Evolutionary conservation across 805 yeast species (phyloP).

Genomic region (Saccharomycopsis synnaedendra): DNA sequence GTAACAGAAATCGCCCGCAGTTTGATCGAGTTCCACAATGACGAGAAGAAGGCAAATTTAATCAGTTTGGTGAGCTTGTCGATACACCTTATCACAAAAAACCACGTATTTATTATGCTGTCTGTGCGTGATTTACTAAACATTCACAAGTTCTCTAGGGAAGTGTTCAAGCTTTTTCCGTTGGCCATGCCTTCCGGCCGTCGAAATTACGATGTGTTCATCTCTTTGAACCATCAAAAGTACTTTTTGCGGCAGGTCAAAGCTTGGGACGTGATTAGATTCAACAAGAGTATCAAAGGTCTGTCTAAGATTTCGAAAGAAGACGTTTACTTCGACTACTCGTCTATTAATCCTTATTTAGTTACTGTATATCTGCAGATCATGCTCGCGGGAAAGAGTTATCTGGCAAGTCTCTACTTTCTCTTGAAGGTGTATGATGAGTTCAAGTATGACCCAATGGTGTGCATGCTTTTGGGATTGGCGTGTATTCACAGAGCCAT

Average conservation of each 20-base stretch:
- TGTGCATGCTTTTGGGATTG: constrained; percentile 63
- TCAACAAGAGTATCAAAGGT: constrained; percentile 49
- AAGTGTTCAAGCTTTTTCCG: constrained; percentile 52
- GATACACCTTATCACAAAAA: constrained; percentile 37
- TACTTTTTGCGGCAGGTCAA: constrained; percentile 82
- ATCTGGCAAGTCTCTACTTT: constrained; percentile 72
- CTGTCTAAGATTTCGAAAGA: constrained; percentile 50
- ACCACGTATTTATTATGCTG: constrained; percentile 41
- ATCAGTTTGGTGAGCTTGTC: constrained; percentile 61
- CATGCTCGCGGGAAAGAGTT: constrained; percentile 72
- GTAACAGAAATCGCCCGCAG: constrained; percentile 65
- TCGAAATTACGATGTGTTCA: constrained; percentile 46
- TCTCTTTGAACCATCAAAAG: constrained; percentile 80
- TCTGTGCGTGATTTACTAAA: constrained; percentile 54
- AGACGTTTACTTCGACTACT: constrained; percentile 18
- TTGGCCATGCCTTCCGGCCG: constrained; percentile 55
- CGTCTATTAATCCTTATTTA: constrained; percentile 43
- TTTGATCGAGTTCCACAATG: constrained; percentile 67
- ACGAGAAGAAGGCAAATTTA: constrained; percentile 45
- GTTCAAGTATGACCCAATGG: constrained; percentile 65
- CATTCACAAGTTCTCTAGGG: constrained; percentile 65
- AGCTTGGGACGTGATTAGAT: constrained; percentile 65
- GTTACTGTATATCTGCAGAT: constrained; percentile 72
- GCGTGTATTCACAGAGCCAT: constrained; percentile 83
- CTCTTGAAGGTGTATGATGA: constrained; percentile 57